Evolutionary conservation across 495 filamentous ascomycete genomes (phyloP), one percentile per base, ranked within the genome.

Genomic region (Daldinia decipiens): DNA sequence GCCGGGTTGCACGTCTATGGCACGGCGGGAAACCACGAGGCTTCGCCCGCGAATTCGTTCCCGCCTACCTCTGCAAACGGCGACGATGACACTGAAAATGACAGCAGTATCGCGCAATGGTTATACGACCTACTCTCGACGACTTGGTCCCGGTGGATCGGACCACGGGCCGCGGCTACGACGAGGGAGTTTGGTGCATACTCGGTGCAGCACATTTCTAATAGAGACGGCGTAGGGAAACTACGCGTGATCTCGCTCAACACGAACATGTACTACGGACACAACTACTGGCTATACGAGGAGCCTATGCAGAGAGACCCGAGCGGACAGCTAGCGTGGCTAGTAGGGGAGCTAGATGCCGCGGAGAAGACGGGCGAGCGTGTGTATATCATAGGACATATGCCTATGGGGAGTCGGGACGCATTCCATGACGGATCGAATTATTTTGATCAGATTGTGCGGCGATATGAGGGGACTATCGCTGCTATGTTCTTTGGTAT

Each of bases 191-290:
- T 83, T 39, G 87, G 84, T 21, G 80, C 79, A 3, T 89, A 88
- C 63, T 85, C 85, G 3, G 79, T 76, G 1, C 24, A 26, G 13
- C 32, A 61, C 29, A 9, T 34, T 9, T 38, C 29, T 24, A 17
- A 9, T 13, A 73, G 79, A 29, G 78, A 79, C 9, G 68, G 74
- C 53, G 76, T n/a, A n/a, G 50, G 50, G 5, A 53, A 31, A 11
- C 79, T 89, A 3, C 80, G 84, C 15, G 78, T 89, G 45, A 87
- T 89, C 69, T 87, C 85, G 15, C 79, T 87, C 65, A 89, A 85
- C 75, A 88, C 83, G 36, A 82, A 86, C 65, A 79, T 87, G 71
- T 88, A 85, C 79, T 87, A 88, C 70, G 81, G 79, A 52, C 77
- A 82, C 45, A 87, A 88, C 76, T 87, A 83, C 77, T 84, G 82